phyloP scores from a whole-genome alignment of 1,284 basidiomycete species.

The Cutaneotrichosporon sp. region DNA sequence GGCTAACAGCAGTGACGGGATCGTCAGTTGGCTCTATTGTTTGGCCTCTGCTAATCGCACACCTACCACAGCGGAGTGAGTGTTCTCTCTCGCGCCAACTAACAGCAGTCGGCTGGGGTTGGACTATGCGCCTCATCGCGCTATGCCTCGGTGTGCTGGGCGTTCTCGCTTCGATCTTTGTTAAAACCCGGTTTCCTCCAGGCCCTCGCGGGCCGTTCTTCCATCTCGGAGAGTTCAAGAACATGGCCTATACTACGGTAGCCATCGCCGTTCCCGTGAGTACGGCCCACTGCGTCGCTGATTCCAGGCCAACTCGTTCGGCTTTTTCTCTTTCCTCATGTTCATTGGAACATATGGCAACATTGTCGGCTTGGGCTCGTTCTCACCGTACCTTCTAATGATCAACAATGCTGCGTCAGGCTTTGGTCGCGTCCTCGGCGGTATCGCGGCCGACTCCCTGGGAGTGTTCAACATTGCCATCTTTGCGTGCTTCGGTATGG shows the following conservation, averaged over 20 bases:
- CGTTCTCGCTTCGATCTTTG: slow-evolving; percentile 23
- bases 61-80: slow-evolving; percentile 24
- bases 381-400: slow-evolving; percentile 40
- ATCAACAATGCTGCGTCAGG: slow-evolving; percentile 33
- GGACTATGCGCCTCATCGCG: slow-evolving; percentile 40
- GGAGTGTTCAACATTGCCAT: slow-evolving; percentile 37
- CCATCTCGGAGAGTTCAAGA: slow-evolving; percentile 29
- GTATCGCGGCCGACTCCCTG: slow-evolving; percentile 26
- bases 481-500: slow-evolving; percentile 22
- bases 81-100: too few relatives aligned
- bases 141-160: slow-evolving; percentile 27
- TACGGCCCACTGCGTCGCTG: too few relatives aligned
- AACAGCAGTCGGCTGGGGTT: slow-evolving; percentile 30
- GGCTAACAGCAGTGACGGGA: slow-evolving; percentile 32
- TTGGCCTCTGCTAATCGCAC: slow-evolving; percentile 40
- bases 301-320: slow-evolving; percentile 30
- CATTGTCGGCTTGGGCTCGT: slow-evolving; percentile 23
- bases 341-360: slow-evolving; percentile 39
- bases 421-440: slow-evolving; percentile 29
- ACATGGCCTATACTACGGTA: slow-evolving; percentile 27
- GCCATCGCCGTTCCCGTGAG: slow-evolving; percentile 23
- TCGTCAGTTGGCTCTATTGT: slow-evolving; percentile 35
- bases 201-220: slow-evolving; percentile 33
- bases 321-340: slow-evolving; percentile 32
- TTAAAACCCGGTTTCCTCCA: slow-evolving; percentile 35